Evolutionary conservation across 768 basidiomycete genomes (phyloP), one percentile per base, ranked within the genome.

Genomic region (Aureoboletus auriporus): DNA sequence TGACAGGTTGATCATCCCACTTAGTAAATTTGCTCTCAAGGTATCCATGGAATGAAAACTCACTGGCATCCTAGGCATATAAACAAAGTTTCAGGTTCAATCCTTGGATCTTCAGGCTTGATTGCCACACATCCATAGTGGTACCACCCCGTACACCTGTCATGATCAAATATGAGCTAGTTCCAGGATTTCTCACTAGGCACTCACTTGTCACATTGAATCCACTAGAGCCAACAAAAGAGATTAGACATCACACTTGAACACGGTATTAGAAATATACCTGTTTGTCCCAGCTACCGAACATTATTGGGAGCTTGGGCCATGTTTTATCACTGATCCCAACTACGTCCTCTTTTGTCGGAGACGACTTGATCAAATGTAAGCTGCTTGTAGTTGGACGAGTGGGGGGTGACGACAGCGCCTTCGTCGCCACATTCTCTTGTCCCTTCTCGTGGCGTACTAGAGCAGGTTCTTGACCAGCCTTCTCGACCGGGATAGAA

Each of bases 111-210:
- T 0, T 56, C 61, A 3, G 60, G 38, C 11, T 41, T 46, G 34
- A 79, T 61, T 13, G 71, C 77, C 26, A 73, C 71, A 47, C 79
- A 80, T 6, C 75, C 79, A 46, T 72, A 75, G 46, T 80, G 79
- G 47, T 75, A 79, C 79, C 78, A 78, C 46, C 52, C 40, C 2
- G 66, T 60, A 45, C 75, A 77, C 6, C 75, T 76, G 7, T 6
- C 40, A 29, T 37, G 5, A 27, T 17, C 23, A 38, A 23, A 28
- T 20, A 33, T 42, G 8, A 30, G 35, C 51, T 17, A 54, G 36
- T 37, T 17, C 20, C 14, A 8, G 11, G 4, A 4, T 7, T 28
- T 17, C 16, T 9, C 8, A 16, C 14, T 5, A 20, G n/a, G 0
- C 20, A 57, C 69, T 37, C 41, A 69, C 68, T 54, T 57, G 49